phyloP scores from a whole-genome alignment of 2,329 filamentous ascomycete species.

The Xylaria hypoxylon region DNA sequence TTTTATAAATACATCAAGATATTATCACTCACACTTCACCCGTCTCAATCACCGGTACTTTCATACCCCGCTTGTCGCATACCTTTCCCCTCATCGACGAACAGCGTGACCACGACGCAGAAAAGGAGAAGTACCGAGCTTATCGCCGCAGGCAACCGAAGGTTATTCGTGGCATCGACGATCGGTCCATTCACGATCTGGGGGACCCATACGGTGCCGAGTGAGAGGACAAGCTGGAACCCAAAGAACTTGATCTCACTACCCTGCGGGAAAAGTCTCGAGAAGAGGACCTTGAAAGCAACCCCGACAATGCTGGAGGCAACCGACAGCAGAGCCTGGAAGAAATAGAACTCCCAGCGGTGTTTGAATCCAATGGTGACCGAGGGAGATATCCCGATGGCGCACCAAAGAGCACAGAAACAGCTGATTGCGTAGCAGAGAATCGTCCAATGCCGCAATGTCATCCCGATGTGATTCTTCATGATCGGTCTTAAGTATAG shows the following conservation, averaged over 20 bases:
- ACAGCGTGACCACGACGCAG: constrained; percentile 12
- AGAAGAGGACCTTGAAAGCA: constrained; percentile 24
- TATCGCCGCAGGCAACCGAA: constrained; percentile 29
- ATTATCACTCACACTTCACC: too few relatives aligned
- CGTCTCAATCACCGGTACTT: constrained; percentile 19
- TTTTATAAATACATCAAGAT: too few relatives aligned
- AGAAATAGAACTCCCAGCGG: constrained; percentile 30
- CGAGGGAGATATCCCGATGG: constrained; percentile 19
- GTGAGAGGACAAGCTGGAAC: constrained; percentile 24
- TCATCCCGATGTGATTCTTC: constrained; percentile 10
- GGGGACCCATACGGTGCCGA: constrained; percentile 27
- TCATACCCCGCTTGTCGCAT: constrained; percentile 26
- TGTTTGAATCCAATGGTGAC: constrained; percentile 22
- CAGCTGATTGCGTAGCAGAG: constrained; percentile 25
- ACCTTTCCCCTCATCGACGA: constrained; percentile 24
- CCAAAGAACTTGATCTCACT: constrained; percentile 26
- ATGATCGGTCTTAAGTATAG: constrained; percentile 10
- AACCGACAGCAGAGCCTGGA: constrained; percentile 23
- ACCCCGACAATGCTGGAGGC: constrained; percentile 11
- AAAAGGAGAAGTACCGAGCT: constrained; percentile 15
- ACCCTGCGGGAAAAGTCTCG: constrained; percentile 23
- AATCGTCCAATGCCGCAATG: constrained; percentile 20
- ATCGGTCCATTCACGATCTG: constrained; percentile 28
- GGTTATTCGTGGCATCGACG: constrained; percentile 28
- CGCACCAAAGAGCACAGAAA: constrained; percentile 21